phyloP scores from a whole-genome alignment of 805 yeast species.

The Ogataea populi-albae region DNA sequence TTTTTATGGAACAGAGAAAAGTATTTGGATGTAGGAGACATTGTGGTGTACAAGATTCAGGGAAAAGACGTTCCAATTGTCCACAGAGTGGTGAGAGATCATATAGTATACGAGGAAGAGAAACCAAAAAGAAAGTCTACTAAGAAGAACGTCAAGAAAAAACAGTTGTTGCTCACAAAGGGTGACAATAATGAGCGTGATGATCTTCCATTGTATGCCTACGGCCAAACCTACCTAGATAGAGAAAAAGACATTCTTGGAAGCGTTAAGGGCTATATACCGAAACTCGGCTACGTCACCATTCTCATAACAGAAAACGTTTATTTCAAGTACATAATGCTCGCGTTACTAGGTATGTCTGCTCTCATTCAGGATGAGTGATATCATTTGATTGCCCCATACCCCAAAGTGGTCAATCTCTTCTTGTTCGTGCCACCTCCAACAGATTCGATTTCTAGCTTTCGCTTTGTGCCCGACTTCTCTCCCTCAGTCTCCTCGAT shows the following conservation, averaged over 20 bases:
- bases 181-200: conserved; percentile 96
- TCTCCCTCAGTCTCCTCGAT: conserved; percentile 12
- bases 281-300: conserved; percentile 86
- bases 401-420: conserved; percentile 25
- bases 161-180: conserved; percentile 78
- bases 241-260: conserved; percentile 81
- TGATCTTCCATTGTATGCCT: conserved; percentile 81
- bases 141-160: conserved; percentile 12
- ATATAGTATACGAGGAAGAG: conserved; percentile 39
- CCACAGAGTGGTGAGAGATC: conserved; percentile 89
- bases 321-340: conserved; percentile 72
- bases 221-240: conserved; percentile 71
- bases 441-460: conserved; percentile 7
- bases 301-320: conserved; percentile 86
- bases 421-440: conserved; percentile 15
- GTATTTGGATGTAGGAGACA: conserved; percentile 75
- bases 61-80: conserved; percentile 91
- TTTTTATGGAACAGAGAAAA: conserved; percentile 84
- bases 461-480: conserved; percentile 8
- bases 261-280: conserved; percentile 88
- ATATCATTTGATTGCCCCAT: conserved; percentile 20
- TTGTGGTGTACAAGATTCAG: conserved; percentile 85
- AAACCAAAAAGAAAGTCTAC: conserved; percentile 13
- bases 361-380: conserved; percentile 61
- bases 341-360: conserved; percentile 71